Evolutionary conservation across 1,284 basidiomycete species (phyloP), one percentile per base, ranked within the genome.

Genomic region (Boletus mariae): DNA sequence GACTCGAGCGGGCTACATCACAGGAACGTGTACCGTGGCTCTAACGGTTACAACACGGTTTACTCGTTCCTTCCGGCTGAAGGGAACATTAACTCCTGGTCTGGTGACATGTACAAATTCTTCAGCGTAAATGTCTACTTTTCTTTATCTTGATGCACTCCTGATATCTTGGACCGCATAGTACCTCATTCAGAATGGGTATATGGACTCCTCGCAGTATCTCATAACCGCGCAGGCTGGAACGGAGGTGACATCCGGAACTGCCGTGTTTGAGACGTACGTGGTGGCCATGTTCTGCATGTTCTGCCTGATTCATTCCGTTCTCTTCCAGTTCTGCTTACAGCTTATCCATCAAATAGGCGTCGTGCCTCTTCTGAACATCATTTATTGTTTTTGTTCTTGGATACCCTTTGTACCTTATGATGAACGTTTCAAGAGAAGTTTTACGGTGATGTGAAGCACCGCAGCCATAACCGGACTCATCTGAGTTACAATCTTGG

Each of bases 41-140:
- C 70, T 23, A 87, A 86, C 61, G 80, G 80, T 41, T 63, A 73
- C 17, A 86, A 85, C 69, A 68, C 73, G 13, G 85, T 86, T 4
- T 85, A 75, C 66, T 85, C 84, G 4, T 87, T 84, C 78, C 71
- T 86, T 23, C 78, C 78, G 12, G 67, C 71, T 2, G 69, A 66
- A 53, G 77, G 76, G 0, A 66, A 67, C 10, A 69, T 83, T 59
- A 71, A 69, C 3, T 75, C 66, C 61, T 86, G 86, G 71, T 78
- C 69, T 32, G 79, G 72, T 2, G 83, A 87, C 59, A 47, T 85
- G 43, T 78, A 77, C 53, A 38, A 58, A 5, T 87, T 86, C 76
- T 64, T 86, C 56, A 68, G 68, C 57, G 83, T 80, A 57, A 59
- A 72, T 45, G 1, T 35, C 38, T 48, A 28, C 9, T 15, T 34